Conservation (phyloP, 768 basidiomycete species). For the Lactarius sp. region DNA sequence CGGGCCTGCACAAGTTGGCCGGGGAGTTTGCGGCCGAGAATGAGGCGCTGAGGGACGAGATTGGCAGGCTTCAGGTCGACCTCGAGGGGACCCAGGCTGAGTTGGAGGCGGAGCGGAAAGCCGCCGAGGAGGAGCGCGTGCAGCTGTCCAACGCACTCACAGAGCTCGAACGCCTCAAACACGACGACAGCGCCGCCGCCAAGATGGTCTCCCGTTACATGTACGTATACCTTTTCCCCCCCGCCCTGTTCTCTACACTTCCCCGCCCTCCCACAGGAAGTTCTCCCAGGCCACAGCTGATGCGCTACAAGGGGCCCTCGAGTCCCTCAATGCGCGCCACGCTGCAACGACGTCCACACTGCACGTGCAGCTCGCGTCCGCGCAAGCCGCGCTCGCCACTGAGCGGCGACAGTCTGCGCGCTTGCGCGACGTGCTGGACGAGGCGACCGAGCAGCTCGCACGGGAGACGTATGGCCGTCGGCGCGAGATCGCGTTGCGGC, state of each 20-base stretch:
- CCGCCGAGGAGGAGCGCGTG: conserved; percentile 39
- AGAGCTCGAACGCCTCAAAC: conserved; percentile 49
- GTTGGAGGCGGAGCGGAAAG: conserved; percentile 45
- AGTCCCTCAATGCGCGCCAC: conserved; percentile 56
- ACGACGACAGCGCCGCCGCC: conserved; percentile 71
- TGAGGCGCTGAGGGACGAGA: conserved; percentile 43
- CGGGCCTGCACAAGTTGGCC: conserved; percentile 44
- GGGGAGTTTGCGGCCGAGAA: conserved; percentile 46
- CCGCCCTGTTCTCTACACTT: neutral
- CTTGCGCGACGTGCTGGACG: conserved; percentile 60
- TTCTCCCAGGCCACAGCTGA: conserved; percentile 77
- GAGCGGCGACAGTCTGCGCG: conserved; percentile 43
- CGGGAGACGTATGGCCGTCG: conserved; percentile 70
- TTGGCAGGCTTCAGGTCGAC: conserved; percentile 42
- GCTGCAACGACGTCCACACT: conserved; percentile 55
- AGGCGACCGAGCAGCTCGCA: conserved; percentile 63
- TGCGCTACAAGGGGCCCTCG: conserved; percentile 55
- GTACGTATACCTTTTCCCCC: conserved; percentile 40
- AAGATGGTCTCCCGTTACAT: conserved; percentile 85
- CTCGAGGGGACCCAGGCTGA: conserved; percentile 41
- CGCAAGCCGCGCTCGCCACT: conserved; percentile 41
- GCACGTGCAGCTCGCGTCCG: conserved; percentile 42
- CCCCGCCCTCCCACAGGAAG: conserved; percentile 46
- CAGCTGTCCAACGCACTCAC: conserved; percentile 44
- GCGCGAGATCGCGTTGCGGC: conserved; percentile 61